Conservation (phyloP, 345 rosid species). For the Melaleuca alternifolia region DNA sequence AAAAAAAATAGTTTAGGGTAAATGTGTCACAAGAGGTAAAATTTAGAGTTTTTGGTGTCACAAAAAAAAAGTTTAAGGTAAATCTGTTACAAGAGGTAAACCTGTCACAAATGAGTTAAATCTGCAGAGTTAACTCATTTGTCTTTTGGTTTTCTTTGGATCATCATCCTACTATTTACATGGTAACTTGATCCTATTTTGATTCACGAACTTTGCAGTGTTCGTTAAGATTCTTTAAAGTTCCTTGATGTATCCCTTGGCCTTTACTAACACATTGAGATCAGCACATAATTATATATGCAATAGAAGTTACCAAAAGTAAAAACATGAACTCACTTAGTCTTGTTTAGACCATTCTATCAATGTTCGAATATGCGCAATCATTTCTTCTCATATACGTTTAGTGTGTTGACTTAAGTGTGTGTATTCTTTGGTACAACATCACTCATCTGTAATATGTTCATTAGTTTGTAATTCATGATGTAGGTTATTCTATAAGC, state of each 20-base stretch:
- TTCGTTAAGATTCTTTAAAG: neutral
- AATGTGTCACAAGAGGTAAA: too few relatives aligned
- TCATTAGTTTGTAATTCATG: conserved; percentile 2
- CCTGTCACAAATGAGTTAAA: too few relatives aligned
- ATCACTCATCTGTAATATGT: neutral
- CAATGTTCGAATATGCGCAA: too few relatives aligned
- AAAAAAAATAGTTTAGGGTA: too few relatives aligned
- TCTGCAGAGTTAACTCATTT: neutral
- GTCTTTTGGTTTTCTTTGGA: neutral
- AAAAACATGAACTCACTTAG: too few relatives aligned
- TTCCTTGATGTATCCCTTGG: neutral
- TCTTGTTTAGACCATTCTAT: too few relatives aligned
- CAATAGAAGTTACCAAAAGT: too few relatives aligned
- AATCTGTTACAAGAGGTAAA: too few relatives aligned
- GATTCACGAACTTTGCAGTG: neutral
- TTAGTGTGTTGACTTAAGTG: neutral
- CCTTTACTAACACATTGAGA: neutral
- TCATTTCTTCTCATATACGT: too few relatives aligned
- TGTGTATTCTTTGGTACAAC: neutral
- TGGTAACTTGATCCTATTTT: neutral
- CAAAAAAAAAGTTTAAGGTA: too few relatives aligned
- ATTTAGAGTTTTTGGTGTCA: too few relatives aligned
- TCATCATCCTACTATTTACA: neutral
- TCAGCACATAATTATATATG: neutral
- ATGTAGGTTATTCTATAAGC: conserved; percentile 51